phyloP scores from a whole-genome alignment of 208 protist genomes.

The Acanthamoeba lenticulata region DNA sequence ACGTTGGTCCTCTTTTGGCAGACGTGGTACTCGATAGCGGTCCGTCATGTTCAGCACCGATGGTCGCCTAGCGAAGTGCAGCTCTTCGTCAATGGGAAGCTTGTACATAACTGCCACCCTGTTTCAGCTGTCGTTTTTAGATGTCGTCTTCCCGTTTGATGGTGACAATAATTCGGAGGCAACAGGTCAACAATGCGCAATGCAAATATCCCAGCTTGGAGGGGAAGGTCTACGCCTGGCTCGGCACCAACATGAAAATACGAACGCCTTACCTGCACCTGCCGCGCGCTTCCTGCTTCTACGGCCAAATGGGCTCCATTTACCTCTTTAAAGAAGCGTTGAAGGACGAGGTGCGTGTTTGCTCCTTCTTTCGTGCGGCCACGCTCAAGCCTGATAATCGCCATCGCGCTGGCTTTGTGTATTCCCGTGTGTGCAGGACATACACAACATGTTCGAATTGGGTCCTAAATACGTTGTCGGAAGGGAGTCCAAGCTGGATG shows the following conservation, averaged over 20 bases:
- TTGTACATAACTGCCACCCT: background rate
- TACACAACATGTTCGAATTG: background rate
- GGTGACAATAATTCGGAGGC: too few relatives aligned
- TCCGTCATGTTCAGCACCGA: background rate
- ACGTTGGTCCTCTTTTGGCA: background rate
- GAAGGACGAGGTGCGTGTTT: background rate
- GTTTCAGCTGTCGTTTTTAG: background rate
- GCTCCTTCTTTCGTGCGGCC: background rate
- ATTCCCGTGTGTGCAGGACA: background rate
- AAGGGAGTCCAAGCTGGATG: background rate
- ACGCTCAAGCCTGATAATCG: background rate
- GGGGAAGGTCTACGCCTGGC: background rate
- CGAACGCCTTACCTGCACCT: slow-evolving; percentile 16
- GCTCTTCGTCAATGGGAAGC: slow-evolving; percentile 38
- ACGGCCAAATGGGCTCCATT: slow-evolving; percentile 44
- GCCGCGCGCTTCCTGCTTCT: slow-evolving; percentile 24
- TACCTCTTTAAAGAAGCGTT: slow-evolving; percentile 49
- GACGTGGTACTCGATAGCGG: slow-evolving; percentile 6
- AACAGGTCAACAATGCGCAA: slow-evolving; percentile 25
- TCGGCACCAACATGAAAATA: slow-evolving; percentile 16
- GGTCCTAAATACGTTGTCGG: slow-evolving; percentile 32
- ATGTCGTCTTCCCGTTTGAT: too few relatives aligned
- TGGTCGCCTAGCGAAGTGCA: slow-evolving; percentile 34
- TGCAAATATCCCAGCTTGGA: slow-evolving; percentile 25
- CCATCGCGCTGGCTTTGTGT: background rate